Evolutionary conservation across 257 asterid genomes (phyloP), one percentile per base, ranked within the genome.

Genomic region (Handroanthus guayacan): DNA sequence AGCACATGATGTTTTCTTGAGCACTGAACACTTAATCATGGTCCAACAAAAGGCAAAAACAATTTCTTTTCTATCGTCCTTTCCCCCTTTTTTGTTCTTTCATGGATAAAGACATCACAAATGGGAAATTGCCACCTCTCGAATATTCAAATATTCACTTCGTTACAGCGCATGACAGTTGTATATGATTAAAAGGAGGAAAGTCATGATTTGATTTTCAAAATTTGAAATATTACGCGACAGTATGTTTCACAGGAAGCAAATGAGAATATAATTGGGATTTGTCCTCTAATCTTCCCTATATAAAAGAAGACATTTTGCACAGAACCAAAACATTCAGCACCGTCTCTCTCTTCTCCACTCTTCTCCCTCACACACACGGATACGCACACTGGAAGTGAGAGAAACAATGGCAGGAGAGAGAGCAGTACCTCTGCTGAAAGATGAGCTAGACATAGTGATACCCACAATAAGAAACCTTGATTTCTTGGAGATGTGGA

Each of bases 401-500:
- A 66, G 44, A 43, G 16, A 31, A 66, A 20, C 76, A 17, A 91
- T 89, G 94, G 92, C 77, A 80, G 86, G 81, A 73, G 51, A 3
- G 37, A 62, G 74, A 44, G 41, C 90, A 18, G 85, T 89, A 8
- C 92, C 92, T 13, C 67, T 89, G 71, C 84, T 91, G 86, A 83
- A 86, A 76, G 95, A 91, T 86, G 95, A 91, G 86, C 76, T 91
- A 20, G 97, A 89, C 57, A 88, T 90, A 36, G 96, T 90, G 67
- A 90, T 90, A 8, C 96, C 96, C 18, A 88, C 96, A 25, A 91
- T 91, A 38, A 82, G 97, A 77, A 91, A 86, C 86, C 95, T 91
- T 16, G 97, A 91, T 82, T 91, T 91, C 85, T 64, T 91, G 71
- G 95, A 89, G 82, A 86, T 87, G 91, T 91, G 97, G 97, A 83